A percentile compares a stretch with the other conserved stretches of the same genome.
These are phyloP conservation scores for Elsinoe fawcettii DNA, from an alignment of 2,329 filamentous ascomycete species.

Conservation along the genomic window DNA sequence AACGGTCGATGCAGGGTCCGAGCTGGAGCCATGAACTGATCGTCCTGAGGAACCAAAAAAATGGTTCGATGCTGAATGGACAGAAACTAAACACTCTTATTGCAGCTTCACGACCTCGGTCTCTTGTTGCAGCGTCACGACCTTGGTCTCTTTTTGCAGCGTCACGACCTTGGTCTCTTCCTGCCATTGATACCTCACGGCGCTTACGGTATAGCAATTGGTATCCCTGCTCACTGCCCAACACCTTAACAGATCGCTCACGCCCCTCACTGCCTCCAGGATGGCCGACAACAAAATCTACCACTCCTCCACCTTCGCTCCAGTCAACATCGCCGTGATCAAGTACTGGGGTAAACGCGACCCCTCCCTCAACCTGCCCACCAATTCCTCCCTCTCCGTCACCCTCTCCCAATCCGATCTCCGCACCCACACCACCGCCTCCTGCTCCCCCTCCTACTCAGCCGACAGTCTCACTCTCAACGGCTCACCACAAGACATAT, in stretches of 20 bases:
- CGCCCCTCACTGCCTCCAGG: too few relatives aligned
- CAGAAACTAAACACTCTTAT: neutral
- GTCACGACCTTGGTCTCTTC: neutral
- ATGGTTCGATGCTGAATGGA: constrained; percentile 14
- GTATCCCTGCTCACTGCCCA: too few relatives aligned
- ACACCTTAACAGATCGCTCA: too few relatives aligned
- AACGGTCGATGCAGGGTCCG: constrained; percentile 1
- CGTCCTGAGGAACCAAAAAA: constrained; percentile 9
- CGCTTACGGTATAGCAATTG: neutral
- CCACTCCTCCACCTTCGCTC: constrained; percentile 89
- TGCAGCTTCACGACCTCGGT: too few relatives aligned
- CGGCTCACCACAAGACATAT: constrained; percentile 71
- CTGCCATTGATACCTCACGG: neutral
- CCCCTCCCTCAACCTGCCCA: constrained; percentile 86
- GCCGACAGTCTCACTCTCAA: constrained; percentile 76
- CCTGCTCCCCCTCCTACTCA: constrained; percentile 67
- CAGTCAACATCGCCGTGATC: constrained; percentile 96
- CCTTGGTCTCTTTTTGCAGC: neutral
- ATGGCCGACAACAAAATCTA: constrained; percentile 54
- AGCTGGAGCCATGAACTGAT: neutral
- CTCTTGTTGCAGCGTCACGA: too few relatives aligned
- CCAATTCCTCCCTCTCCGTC: constrained; percentile 94
- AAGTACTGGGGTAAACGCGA: constrained; percentile 99
- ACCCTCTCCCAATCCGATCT: constrained; percentile 91
- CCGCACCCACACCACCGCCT: constrained; percentile 90